Conservation (phyloP, 2,329 filamentous ascomycete species). For the Iodosphaeria phyllophila region DNA sequence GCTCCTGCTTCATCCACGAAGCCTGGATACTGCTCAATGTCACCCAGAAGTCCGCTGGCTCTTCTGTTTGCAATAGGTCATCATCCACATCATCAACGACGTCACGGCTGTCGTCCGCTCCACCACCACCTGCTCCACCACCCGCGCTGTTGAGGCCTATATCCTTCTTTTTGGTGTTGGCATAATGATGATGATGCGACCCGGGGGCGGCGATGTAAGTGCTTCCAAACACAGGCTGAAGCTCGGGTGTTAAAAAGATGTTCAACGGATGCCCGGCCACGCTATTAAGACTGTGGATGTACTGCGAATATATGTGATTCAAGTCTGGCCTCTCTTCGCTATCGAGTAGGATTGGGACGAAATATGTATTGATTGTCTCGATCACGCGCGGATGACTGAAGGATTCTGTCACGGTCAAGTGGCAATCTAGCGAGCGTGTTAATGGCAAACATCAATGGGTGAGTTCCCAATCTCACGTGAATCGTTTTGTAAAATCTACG, state of each 20-base stretch:
- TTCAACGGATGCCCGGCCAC: conserved; percentile 90
- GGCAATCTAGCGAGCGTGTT: conserved; percentile 39
- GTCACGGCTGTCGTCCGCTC: conserved; percentile 24
- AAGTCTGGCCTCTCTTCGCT: conserved; percentile 87
- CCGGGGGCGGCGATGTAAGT: conserved; percentile 87
- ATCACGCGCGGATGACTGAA: conserved; percentile 75
- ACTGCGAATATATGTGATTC: conserved; percentile 96
- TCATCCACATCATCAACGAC: no score
- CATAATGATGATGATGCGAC: conserved; percentile 28
- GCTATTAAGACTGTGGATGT: conserved; percentile 81
- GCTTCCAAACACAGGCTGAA: conserved; percentile 87
- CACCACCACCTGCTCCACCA: no score
- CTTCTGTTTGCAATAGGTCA: no score
- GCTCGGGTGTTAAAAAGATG: conserved; percentile 83
- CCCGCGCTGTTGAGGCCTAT: no score
- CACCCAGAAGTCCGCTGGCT: conserved; percentile 61
- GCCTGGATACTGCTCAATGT: conserved; percentile 62
- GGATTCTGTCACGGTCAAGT: conserved; percentile 84
- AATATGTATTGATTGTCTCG: conserved; percentile 63
- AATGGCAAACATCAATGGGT: background rate
- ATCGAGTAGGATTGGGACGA: conserved; percentile 85
- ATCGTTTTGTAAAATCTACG: no score
- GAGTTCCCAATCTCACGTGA: conserved; percentile 2
- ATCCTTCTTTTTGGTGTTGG: no score
- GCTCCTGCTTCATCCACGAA: conserved; percentile 68